A percentile compares a stretch with the other conserved stretches of the same genome.
Conservation (phyloP, 306 rosid genomes). For the Carpinus viminea region DNA sequence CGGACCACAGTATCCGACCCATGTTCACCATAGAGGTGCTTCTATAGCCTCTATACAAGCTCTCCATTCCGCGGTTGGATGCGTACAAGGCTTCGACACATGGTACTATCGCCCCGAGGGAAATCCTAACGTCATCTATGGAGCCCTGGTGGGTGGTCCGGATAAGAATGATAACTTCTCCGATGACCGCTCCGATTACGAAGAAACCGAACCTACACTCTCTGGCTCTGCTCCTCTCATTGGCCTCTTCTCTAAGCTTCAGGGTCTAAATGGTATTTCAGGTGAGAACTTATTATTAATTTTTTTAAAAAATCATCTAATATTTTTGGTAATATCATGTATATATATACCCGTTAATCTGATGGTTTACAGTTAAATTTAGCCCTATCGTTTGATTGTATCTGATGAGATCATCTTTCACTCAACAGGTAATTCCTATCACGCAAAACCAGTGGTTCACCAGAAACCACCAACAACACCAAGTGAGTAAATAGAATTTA, state of each 20-base stretch:
- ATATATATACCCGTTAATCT: not conserved
- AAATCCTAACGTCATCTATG: constrained; percentile 67
- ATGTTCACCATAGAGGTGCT: constrained; percentile 83
- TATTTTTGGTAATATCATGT: no score
- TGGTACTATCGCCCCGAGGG: constrained; percentile 60
- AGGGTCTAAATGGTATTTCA: constrained; percentile 45
- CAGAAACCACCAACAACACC: constrained; percentile 17
- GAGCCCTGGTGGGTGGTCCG: constrained; percentile 91
- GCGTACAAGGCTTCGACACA: constrained; percentile 71
- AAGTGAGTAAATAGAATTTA: constrained; percentile 31
- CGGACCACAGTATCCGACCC: constrained; percentile 64
- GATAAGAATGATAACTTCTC: constrained; percentile 54
- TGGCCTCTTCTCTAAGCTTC: constrained; percentile 79
- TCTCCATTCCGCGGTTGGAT: constrained; percentile 49
- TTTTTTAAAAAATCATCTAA: not conserved
- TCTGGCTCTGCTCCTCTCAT: constrained; percentile 77
- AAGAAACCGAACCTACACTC: constrained; percentile 82
- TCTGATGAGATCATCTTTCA: not conserved
- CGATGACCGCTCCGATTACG: constrained; percentile 78
- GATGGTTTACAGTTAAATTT: not conserved
- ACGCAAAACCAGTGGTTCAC: constrained; percentile 31
- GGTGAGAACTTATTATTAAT: constrained; percentile 28
- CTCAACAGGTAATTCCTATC: constrained; percentile 38
- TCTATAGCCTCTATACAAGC: constrained; percentile 60
- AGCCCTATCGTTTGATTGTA: not conserved